Evolutionary conservation across 202 grass and related monocot species (phyloP).

Genomic region (Saccharum hybrid): DNA sequence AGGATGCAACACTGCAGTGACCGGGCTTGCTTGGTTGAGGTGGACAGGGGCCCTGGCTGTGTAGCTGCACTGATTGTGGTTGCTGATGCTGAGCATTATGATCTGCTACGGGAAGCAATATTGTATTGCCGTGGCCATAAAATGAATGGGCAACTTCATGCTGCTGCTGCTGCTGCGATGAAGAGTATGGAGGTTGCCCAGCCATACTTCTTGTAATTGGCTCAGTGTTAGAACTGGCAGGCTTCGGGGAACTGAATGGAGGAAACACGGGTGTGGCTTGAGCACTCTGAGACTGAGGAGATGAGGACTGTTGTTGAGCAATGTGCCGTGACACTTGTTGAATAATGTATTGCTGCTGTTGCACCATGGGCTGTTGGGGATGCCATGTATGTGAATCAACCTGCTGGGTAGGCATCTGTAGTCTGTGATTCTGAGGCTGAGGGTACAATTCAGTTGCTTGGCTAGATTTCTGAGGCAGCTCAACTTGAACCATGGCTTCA

Average conservation of each 20-base stretch:
- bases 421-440: constrained; percentile 58
- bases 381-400: constrained; percentile 57
- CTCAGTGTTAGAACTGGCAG: constrained; percentile 63
- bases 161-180: constrained; percentile 59
- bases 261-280: constrained; percentile 74
- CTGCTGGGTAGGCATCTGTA: constrained; percentile 57
- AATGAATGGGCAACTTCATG: constrained; percentile 63
- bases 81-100: constrained; percentile 60
- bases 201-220: constrained; percentile 58
- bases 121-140: constrained; percentile 76
- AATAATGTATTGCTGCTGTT: constrained; percentile 62
- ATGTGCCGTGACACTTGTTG: constrained; percentile 63
- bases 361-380: constrained; percentile 53
- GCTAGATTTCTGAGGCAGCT: constrained; percentile 48
- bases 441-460: constrained; percentile 50
- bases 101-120: constrained; percentile 49
- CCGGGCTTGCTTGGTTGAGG: constrained; percentile 64
- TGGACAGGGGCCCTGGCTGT: constrained; percentile 49
- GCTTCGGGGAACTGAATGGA: constrained; percentile 70
- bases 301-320: constrained; percentile 56
- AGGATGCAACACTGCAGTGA: constrained; percentile 65
- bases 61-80: constrained; percentile 49
- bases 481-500: constrained; percentile 48
- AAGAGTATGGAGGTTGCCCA: constrained; percentile 60
- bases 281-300: constrained; percentile 64